These are phyloP conservation scores for Acrocalymma vagum DNA, from an alignment of 2,329 filamentous ascomycete species.

Conservation along the genomic window DNA sequence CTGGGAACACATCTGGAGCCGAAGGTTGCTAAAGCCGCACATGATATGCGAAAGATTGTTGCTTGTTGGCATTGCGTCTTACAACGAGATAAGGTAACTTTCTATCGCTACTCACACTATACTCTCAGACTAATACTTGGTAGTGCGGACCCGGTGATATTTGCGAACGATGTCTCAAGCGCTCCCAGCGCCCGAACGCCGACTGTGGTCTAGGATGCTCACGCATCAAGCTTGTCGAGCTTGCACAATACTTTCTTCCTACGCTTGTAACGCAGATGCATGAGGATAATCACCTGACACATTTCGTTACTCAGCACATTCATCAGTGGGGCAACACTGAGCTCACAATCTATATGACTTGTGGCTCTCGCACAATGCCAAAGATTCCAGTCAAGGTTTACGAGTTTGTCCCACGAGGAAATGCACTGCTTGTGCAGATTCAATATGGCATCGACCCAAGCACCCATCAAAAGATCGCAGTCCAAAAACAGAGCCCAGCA, in stretches of 20 bases:
- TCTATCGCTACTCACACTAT: constrained; percentile 4
- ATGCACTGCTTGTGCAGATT: constrained; percentile 50
- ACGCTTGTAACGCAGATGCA: constrained; percentile 51
- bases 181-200: constrained; percentile 47
- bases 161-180: constrained; percentile 51
- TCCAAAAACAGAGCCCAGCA: constrained; percentile 53
- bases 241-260: constrained; percentile 55
- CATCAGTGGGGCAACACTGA: constrained; percentile 44
- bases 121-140: constrained; percentile 15
- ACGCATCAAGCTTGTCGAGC: constrained; percentile 55
- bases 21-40: constrained; percentile 50
- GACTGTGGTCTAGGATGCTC: constrained; percentile 54
- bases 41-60: constrained; percentile 55
- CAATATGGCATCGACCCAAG: constrained; percentile 52
- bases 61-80: constrained; percentile 60
- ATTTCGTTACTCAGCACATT: constrained; percentile 50
- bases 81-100: constrained; percentile 54
- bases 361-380: constrained; percentile 51
- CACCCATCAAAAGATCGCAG: constrained; percentile 40
- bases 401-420: constrained; percentile 54
- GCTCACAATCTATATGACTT: constrained; percentile 53
- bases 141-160: constrained; percentile 49
- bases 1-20: constrained; percentile 48
- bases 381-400: constrained; percentile 55
- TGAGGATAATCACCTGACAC: constrained; percentile 52